Conservation (phyloP, 768 basidiomycete species). For the Psilocybe subaeruginosa region DNA sequence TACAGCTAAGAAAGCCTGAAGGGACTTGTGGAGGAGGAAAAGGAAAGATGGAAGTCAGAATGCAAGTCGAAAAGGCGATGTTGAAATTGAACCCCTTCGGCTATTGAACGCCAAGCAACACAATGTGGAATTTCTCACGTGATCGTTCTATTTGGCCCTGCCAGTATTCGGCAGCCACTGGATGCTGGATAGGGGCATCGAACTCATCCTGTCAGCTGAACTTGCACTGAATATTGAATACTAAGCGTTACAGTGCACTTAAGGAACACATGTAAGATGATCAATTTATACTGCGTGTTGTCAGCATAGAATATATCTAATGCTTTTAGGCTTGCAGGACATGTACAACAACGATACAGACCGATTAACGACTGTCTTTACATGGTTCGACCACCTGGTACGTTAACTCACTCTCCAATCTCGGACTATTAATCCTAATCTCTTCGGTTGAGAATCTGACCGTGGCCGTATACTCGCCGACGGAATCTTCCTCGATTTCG, state of each 20-base stretch:
- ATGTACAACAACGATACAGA: too few relatives aligned
- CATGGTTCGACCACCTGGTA: not conserved
- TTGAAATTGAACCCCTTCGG: not conserved
- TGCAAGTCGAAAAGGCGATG: not conserved
- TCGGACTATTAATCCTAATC: conserved; percentile 38
- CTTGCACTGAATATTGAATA: too few relatives aligned
- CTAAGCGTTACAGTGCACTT: too few relatives aligned
- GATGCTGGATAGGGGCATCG: too few relatives aligned
- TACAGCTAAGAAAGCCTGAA: not conserved
- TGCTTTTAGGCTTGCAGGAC: too few relatives aligned
- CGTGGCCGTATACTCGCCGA: conserved; percentile 46
- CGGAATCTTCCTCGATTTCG: conserved; percentile 35
- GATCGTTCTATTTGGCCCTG: not conserved
- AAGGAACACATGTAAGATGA: too few relatives aligned
- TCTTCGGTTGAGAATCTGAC: conserved; percentile 60
- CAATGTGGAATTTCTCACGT: not conserved
- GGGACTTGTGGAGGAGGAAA: not conserved
- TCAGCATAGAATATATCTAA: too few relatives aligned
- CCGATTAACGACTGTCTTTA: not conserved
- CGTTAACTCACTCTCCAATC: not conserved
- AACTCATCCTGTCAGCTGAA: too few relatives aligned
- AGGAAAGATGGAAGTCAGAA: not conserved
- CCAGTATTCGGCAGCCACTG: too few relatives aligned
- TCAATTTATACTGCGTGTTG: too few relatives aligned
- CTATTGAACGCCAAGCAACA: not conserved